Conservation (phyloP, 495 filamentous ascomycete genomes). For the Niebla homalea region DNA sequence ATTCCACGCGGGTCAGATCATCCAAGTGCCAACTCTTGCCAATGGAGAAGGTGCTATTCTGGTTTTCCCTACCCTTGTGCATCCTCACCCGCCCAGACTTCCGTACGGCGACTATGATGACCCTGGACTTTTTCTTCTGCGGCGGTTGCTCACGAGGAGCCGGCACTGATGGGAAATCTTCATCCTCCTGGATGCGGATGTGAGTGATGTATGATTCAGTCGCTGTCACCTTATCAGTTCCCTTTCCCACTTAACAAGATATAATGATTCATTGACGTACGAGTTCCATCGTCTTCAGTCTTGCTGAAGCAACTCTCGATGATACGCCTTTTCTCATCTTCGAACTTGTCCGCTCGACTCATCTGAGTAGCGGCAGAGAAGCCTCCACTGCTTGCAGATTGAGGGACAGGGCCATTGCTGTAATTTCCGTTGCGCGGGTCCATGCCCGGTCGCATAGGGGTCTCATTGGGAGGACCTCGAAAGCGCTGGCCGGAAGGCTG, state of each 20-base stretch:
- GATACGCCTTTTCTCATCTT: slow-evolving; percentile 90
- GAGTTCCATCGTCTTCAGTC: slow-evolving; percentile 66
- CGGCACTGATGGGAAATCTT: slow-evolving; percentile 68
- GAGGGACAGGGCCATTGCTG: background rate
- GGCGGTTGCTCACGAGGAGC: slow-evolving; percentile 57
- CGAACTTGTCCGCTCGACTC: slow-evolving; percentile 77
- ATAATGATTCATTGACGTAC: slow-evolving; percentile 24
- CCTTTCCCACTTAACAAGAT: background rate
- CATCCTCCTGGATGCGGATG: slow-evolving; percentile 77
- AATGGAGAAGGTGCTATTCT: slow-evolving; percentile 87
- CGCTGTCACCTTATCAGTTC: slow-evolving; percentile 33
- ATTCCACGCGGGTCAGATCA: slow-evolving; percentile 68
- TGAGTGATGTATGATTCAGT: slow-evolving; percentile 96
- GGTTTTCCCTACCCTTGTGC: slow-evolving; percentile 93
- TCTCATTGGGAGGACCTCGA: slow-evolving; percentile 13
- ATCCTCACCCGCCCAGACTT: slow-evolving; percentile 86
- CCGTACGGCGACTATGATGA: slow-evolving; percentile 84
- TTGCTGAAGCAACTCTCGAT: slow-evolving; percentile 85
- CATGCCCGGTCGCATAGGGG: slow-evolving; percentile 9
- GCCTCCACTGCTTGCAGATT: background rate
- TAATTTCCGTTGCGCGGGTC: slow-evolving; percentile 10
- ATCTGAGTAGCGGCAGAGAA: slow-evolving; percentile 19
- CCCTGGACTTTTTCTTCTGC: slow-evolving; percentile 70
- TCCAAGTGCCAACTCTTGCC: slow-evolving; percentile 96
- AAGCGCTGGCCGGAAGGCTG: slow-evolving; percentile 12